Base-by-base conservation (phyloP, 169 alveolate genomes). In the Eimeria praecox region DNA sequence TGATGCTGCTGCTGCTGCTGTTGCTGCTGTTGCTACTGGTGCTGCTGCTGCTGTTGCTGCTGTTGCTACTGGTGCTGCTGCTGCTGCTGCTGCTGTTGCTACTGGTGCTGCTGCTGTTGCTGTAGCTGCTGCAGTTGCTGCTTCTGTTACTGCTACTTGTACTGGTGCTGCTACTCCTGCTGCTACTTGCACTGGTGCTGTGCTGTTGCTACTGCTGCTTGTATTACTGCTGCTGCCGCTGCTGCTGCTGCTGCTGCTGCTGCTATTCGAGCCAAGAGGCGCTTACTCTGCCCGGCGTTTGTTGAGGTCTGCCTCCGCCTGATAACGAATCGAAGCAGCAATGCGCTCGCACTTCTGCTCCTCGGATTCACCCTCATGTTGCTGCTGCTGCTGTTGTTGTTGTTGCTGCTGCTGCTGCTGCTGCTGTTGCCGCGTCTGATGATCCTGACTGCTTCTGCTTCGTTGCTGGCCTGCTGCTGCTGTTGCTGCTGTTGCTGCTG, bases 231-330 rank as follows among this genome's bases (percentile, higher is more conserved):
- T 59, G n/a, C 69, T 59, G 69, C 69, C 22, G 22, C 27, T 59
- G n/a, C 69, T 59, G 69, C 69, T 59, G 69, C n/a, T 59, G 69
- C 69, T 0, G 27, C 69, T 16, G 69, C 69, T 12, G 69, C 20
- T 59, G 30, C 27, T 20, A 0, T 9, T 9, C 69, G 22, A 22
- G 0, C 69, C 0, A 22, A 71, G 82, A 33, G 46, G 24, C 0
- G 16, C 91, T 20, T 24, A 83, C 91, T 83, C 77, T 14, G 71
- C 91, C 0, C 91, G 91, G 33, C 91, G 71, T 35, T 54, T 83
- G 91, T 22, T 83, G 91, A 83, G 91, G 75, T 83, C 91, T 54
- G 91, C 71, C 75, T 83, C 91, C 49, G 91, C 91, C 91, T 83
- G 71, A n/a, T 33, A 83, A 35, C 91, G 91, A 33, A 83, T 83